Evolutionary conservation across 1,284 basidiomycete genomes (phyloP), one percentile per base, ranked within the genome.

Genomic region (Irpex rosettiformis): DNA sequence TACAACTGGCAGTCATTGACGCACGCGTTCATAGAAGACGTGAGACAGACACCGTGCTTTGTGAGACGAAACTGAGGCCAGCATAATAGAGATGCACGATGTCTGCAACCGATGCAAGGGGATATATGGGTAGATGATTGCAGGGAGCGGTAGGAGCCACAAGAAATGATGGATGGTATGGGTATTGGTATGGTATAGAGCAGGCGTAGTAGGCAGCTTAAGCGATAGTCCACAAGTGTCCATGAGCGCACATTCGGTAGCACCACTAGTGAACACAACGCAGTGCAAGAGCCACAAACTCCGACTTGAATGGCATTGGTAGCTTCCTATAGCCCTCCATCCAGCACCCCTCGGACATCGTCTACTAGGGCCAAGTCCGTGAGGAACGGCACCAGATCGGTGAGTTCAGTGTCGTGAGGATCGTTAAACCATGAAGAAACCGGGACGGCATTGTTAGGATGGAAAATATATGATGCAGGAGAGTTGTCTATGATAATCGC

Each of bases 371-470:
- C 83, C 42, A 99, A 82, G 73, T 99, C 96, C 22, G 89, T 78
- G 64, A 99, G 82, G 84, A 99, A 98, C 43, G 91, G 94, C 64
- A 90, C 89, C 52, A 99, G 79, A 73, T 98, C 96, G 43, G 93
- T 96, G 64, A 98, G 79, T 74, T 98, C 96, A 22, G 96, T 97
- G 73, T 98, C 96, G 70, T 97, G 94, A 3, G 94, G 93, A 74
- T 94, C 93, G 74, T 98, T 98, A 80, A 99, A 99, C 97, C 96
- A 99, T 61, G 93, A 96, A 51, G 96, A 98, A 53, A 99, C 94
- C 16, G 96, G 96, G 2, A 98, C 96, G 37, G 97, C 96, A 70
- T 98, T 98, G 77, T 97, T 96, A 4, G 95, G 95, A 70, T 99
- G 96, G 83, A 99, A 99, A 64, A 99, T 96, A 76, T 99, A 99